Conservation (phyloP, 306 rosid genomes). For the Lathyrus aphaca region DNA sequence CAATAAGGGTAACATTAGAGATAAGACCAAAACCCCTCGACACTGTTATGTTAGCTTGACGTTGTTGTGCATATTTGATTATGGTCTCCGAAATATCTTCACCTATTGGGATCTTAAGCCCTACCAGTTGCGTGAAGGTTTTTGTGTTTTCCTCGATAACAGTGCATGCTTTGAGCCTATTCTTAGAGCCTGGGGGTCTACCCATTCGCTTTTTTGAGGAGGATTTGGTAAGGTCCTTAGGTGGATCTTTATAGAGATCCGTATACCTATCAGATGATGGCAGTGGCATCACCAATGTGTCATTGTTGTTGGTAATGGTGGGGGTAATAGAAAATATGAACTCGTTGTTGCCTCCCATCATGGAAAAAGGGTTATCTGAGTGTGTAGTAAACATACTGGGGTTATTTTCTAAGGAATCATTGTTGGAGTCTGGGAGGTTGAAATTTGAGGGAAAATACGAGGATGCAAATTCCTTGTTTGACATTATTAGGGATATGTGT, state of each 20-base stretch:
- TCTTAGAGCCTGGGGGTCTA: background rate
- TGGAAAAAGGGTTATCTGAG: background rate
- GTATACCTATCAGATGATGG: background rate
- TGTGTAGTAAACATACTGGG: background rate
- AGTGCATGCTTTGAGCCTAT: background rate
- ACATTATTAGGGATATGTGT: background rate
- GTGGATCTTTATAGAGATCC: background rate
- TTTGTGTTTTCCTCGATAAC: background rate
- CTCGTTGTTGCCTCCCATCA: background rate
- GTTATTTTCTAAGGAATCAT: background rate
- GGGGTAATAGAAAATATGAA: background rate
- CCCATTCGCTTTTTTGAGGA: background rate
- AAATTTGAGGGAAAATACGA: background rate
- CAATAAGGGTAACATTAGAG: conserved; percentile 45
- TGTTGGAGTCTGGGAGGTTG: background rate
- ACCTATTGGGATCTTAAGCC: conserved; percentile 50
- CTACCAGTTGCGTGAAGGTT: no score
- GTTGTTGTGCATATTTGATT: conserved; percentile 40
- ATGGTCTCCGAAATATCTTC: conserved; percentile 51
- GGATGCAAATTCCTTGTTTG: background rate
- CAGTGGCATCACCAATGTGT: background rate
- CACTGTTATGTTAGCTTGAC: conserved; percentile 42
- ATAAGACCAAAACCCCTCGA: conserved; percentile 50
- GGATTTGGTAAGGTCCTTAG: background rate
- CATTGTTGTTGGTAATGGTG: background rate